Evolutionary conservation across 2,329 filamentous ascomycete genomes (phyloP).

Genomic region (Rhinocladiella similis): DNA sequence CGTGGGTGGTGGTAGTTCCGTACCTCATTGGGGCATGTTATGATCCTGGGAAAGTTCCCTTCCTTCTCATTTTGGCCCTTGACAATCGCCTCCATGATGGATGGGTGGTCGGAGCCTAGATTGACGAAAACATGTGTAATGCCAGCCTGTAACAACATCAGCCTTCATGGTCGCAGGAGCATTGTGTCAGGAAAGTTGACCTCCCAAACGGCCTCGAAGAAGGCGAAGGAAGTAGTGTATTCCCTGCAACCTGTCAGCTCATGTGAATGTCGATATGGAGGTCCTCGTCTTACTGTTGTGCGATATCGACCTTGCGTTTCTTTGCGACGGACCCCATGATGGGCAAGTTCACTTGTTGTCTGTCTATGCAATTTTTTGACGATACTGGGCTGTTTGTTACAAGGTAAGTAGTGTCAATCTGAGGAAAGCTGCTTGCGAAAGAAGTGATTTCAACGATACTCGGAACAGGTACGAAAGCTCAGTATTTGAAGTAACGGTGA

Average conservation of each 20-base stretch:
- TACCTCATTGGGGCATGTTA: slow-evolving; percentile 80
- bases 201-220: slow-evolving; percentile 80
- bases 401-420: no score
- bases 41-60: slow-evolving; percentile 67
- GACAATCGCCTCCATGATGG: slow-evolving; percentile 77
- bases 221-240: slow-evolving; percentile 75
- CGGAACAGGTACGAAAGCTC: no score
- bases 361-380: no score
- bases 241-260: slow-evolving; percentile 2
- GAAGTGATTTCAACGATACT: no score
- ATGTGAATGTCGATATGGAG: neutral
- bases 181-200: slow-evolving; percentile 48
- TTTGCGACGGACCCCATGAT: neutral
- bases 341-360: neutral
- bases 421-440: no score
- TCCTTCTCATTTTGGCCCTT: slow-evolving; percentile 69
- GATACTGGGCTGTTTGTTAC: no score
- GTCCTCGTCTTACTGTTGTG: neutral
- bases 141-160: slow-evolving; percentile 41
- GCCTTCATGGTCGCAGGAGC: neutral
- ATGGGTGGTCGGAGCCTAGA: slow-evolving; percentile 63
- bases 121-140: slow-evolving; percentile 56
- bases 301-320: neutral
- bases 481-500: no score
- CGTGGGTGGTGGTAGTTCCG: slow-evolving; percentile 7